A percentile compares a stretch with the other conserved stretches of the same genome.
Evolutionary conservation across 2,329 filamentous ascomycete genomes (phyloP).

Genomic region (Fusarium kyushuense): DNA sequence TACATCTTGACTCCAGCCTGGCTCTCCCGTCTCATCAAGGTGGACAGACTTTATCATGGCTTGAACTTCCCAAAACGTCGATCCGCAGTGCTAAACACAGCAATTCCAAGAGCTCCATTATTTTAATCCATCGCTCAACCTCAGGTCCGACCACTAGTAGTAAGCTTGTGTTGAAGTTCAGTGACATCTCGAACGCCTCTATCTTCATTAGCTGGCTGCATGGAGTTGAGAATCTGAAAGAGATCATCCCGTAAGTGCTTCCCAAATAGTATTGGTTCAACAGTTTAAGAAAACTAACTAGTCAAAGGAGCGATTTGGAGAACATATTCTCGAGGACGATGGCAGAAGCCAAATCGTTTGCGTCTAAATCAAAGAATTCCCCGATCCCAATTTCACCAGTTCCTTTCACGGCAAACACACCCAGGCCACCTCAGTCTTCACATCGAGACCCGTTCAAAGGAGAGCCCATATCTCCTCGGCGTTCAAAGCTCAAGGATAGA

Average conservation of each 20-base stretch:
- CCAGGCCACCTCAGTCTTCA: background rate
- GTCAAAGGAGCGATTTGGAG: slow-evolving; percentile 28
- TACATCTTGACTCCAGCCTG: slow-evolving; percentile 13
- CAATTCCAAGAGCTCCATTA: slow-evolving; percentile 28
- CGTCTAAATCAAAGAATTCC: background rate
- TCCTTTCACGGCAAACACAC: background rate
- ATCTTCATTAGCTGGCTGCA: slow-evolving; percentile 36
- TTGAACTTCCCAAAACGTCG: slow-evolving; percentile 35
- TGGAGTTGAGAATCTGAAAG: background rate
- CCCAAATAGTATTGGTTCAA: too few relatives aligned
- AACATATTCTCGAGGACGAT: slow-evolving; percentile 14
- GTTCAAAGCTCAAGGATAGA: slow-evolving; percentile 47
- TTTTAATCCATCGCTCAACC: slow-evolving; percentile 40
- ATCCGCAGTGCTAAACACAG: slow-evolving; percentile 32
- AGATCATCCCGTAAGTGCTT: slow-evolving; percentile 33
- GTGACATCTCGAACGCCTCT: slow-evolving; percentile 11
- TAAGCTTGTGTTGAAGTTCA: slow-evolving; percentile 43
- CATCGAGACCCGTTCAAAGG: slow-evolving; percentile 23
- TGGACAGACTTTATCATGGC: slow-evolving; percentile 33
- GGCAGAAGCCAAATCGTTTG: slow-evolving; percentile 6
- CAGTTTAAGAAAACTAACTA: slow-evolving; percentile 14
- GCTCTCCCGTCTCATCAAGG: slow-evolving; percentile 11
- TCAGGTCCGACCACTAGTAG: too few relatives aligned
- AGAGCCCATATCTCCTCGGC: slow-evolving; percentile 10
- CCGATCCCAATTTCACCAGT: background rate